Percentiles rank a stretch among this genome's conserved stretches.
Conservation (phyloP, 2,329 filamentous ascomycete species). For the Trichoderma guizhouense region DNA sequence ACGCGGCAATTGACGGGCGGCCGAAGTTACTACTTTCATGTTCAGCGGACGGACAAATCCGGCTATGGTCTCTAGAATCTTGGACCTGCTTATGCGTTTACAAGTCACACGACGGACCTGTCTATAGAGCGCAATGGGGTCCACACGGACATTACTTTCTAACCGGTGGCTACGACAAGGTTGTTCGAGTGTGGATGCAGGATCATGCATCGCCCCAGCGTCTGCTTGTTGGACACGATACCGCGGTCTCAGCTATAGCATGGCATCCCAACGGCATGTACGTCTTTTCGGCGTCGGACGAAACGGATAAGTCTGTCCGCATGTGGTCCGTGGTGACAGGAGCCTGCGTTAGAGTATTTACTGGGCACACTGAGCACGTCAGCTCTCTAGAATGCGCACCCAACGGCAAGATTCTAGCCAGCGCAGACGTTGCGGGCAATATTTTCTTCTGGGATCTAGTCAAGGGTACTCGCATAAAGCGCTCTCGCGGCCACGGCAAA, state of each 20-base stretch:
- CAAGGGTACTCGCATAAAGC: conserved; percentile 83
- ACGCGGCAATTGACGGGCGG: conserved; percentile 46
- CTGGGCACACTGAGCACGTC: conserved; percentile 84
- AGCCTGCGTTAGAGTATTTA: conserved; percentile 84
- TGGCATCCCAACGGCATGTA: conserved; percentile 96
- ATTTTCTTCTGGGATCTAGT: conserved; percentile 94
- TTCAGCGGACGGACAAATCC: conserved; percentile 82
- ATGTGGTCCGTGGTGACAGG: conserved; percentile 97
- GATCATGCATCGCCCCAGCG: conserved; percentile 87
- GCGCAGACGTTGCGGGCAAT: conserved; percentile 80
- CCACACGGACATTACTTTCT: conserved; percentile 95
- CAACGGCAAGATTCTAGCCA: conserved; percentile 86
- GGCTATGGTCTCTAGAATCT: conserved; percentile 88
- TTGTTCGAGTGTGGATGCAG: conserved; percentile 85
- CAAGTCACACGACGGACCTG: conserved; percentile 85
- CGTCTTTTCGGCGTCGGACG: conserved; percentile 86
- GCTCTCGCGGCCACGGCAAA: conserved; percentile 89
- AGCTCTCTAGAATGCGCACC: conserved; percentile 81
- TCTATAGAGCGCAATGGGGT: conserved; percentile 85
- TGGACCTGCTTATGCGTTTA: conserved; percentile 94
- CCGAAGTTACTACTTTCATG: conserved; percentile 81
- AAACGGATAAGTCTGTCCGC: conserved; percentile 80
- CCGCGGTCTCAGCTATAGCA: conserved; percentile 82
- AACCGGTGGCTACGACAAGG: conserved; percentile 83
- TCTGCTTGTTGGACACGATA: conserved; percentile 88